Evolutionary conservation across 164 flowering plant genomes (phyloP).

Genomic region (Tetracentron sinense): DNA sequence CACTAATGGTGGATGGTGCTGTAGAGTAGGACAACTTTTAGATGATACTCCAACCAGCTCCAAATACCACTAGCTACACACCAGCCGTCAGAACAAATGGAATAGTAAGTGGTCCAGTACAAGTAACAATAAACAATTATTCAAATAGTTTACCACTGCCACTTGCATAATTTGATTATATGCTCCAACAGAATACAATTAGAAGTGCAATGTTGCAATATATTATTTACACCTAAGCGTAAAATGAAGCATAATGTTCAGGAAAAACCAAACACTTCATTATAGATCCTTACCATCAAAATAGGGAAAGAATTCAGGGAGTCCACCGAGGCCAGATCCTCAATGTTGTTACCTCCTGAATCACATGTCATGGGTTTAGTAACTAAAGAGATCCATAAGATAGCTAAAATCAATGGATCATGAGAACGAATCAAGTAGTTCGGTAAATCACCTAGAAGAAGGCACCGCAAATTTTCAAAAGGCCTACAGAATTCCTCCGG

Average conservation of each 20-base stretch:
- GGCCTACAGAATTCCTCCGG: conserved; percentile 31
- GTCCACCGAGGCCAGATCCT: conserved; percentile 65
- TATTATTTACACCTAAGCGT: not conserved
- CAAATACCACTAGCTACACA: too few relatives aligned
- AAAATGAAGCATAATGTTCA: too few relatives aligned
- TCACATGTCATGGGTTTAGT: conserved; percentile 14
- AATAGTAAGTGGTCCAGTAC: too few relatives aligned
- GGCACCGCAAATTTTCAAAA: conserved; percentile 70
- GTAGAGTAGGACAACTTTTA: too few relatives aligned
- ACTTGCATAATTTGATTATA: not conserved
- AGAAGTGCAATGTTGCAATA: too few relatives aligned
- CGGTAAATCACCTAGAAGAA: conserved; percentile 63
- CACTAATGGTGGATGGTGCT: too few relatives aligned
- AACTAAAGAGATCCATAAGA: not conserved
- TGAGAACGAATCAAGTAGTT: not conserved
- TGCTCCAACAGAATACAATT: not conserved
- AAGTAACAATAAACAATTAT: not conserved
- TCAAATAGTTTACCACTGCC: not conserved
- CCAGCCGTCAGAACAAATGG: too few relatives aligned
- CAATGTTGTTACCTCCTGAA: conserved; percentile 75
- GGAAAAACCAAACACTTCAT: too few relatives aligned
- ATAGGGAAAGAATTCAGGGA: conserved; percentile 70
- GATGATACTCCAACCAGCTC: too few relatives aligned
- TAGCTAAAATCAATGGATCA: not conserved
- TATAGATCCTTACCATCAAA: conserved; percentile 50